Evolutionary conservation across 352 stramenopile species (phyloP).

Genomic region (Lagenidium sp.): DNA sequence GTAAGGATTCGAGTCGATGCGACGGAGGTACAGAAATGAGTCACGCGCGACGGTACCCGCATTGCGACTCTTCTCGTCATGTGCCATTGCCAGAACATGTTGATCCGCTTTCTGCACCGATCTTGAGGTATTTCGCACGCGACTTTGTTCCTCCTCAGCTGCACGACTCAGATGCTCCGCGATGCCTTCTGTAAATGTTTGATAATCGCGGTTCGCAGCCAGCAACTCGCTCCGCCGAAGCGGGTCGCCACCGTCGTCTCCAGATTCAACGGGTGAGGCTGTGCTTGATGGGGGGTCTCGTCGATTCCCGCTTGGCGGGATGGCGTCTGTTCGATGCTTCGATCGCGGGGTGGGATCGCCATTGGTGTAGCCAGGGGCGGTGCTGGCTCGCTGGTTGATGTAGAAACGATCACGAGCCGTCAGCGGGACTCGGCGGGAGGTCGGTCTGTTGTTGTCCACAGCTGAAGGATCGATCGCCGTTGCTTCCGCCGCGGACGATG

Average conservation of each 20-base stretch:
- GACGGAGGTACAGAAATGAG: constrained; percentile 69
- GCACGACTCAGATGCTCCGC: constrained; percentile 25
- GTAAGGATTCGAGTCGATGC: constrained; percentile 72
- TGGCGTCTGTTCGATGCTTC: too few relatives aligned
- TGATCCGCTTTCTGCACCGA: constrained; percentile 34
- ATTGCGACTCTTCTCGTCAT: too few relatives aligned
- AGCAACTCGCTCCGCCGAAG: constrained; percentile 30
- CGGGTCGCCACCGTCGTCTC: neutral
- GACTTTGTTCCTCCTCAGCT: constrained; percentile 1
- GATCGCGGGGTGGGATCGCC: too few relatives aligned
- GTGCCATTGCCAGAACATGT: constrained; percentile 8
- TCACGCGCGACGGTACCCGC: constrained; percentile 24
- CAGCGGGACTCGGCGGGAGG: constrained; percentile 45
- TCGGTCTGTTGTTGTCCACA: constrained; percentile 12
- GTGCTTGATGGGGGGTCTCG: neutral
- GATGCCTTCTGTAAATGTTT: constrained; percentile 53
- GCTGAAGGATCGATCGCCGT: neutral
- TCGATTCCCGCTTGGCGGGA: neutral
- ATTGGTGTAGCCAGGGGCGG: constrained; percentile 14
- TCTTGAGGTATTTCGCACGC: constrained; percentile 47
- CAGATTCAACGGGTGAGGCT: neutral
- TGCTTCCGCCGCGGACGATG: constrained; percentile 15
- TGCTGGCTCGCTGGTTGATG: constrained; percentile 36
- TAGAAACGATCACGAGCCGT: constrained; percentile 55
- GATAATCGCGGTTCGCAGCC: constrained; percentile 30